Evolutionary conservation across 208 protist genomes (phyloP).

Genomic region (Wallacemonas sp.): DNA sequence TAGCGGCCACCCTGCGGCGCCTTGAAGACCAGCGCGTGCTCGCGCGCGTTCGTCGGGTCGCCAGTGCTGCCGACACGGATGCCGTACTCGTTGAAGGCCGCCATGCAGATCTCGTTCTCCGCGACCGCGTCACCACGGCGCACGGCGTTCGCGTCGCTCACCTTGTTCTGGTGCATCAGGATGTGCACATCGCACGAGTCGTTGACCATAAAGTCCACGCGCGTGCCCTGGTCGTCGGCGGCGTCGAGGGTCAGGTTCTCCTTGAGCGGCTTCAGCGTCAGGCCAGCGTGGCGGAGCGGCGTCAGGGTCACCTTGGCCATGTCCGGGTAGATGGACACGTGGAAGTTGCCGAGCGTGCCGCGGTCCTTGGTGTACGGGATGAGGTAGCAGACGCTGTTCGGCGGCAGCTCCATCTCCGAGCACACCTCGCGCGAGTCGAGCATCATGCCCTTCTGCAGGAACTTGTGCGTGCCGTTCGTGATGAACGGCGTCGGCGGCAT

Average conservation of each 20-base stretch:
- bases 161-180: conserved; percentile 68
- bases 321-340: conserved; percentile 83
- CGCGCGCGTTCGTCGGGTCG: conserved; percentile 60
- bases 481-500: conserved; percentile 71
- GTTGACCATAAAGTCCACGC: conserved; percentile 69
- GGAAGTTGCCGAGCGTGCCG: conserved; percentile 63
- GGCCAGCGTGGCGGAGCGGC: conserved; percentile 63
- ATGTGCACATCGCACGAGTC: conserved; percentile 82
- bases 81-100: conserved; percentile 74
- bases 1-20: conserved; percentile 70
- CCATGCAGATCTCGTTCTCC: conserved; percentile 57
- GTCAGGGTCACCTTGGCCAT: conserved; percentile 78
- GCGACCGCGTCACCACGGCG: conserved; percentile 56
- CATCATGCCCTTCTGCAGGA: conserved; percentile 83
- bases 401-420: conserved; percentile 73
- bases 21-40: conserved; percentile 77
- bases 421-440: conserved; percentile 81
- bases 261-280: conserved; percentile 55
- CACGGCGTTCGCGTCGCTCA: conserved; percentile 35
- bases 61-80: conserved; percentile 64
- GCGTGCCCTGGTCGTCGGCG: conserved; percentile 32
- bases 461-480: conserved; percentile 69
- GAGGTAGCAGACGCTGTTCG: conserved; percentile 76
- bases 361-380: conserved; percentile 83
- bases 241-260: conserved; percentile 31